Evolutionary conservation across 768 basidiomycete genomes (phyloP).

Genomic region (Boletales sp.): DNA sequence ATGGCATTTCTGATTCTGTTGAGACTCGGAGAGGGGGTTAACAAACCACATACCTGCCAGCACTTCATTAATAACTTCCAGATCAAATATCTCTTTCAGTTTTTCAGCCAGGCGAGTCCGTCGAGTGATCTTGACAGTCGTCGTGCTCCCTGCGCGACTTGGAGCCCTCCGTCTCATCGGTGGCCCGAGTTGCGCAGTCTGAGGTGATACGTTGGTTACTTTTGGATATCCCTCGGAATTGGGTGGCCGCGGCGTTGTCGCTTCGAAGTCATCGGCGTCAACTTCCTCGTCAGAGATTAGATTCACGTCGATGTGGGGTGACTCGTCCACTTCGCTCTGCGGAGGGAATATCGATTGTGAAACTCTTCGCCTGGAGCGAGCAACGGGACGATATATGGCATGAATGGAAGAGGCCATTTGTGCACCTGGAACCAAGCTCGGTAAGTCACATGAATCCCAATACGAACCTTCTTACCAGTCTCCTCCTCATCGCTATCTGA

Average conservation of each 20-base stretch:
- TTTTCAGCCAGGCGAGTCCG: conserved; percentile 80
- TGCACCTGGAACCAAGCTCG: conserved; percentile 29
- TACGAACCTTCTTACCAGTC: conserved; percentile 26
- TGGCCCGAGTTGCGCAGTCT: conserved; percentile 15
- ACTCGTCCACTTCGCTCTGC: conserved; percentile 28
- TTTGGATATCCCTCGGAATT: conserved; percentile 15
- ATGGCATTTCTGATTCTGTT: conserved; percentile 71
- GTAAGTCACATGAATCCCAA: neutral
- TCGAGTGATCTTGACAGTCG: conserved; percentile 67
- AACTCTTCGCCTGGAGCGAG: conserved; percentile 51
- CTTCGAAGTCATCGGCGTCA: conserved; percentile 56
- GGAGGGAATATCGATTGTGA: conserved; percentile 10
- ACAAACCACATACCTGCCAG: conserved; percentile 56
- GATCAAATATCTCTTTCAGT: conserved; percentile 81
- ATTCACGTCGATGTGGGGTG: conserved; percentile 30
- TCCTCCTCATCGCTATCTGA: conserved; percentile 66
- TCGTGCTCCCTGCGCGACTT: conserved; percentile 59
- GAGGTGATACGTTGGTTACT: neutral
- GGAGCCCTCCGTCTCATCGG: conserved; percentile 20
- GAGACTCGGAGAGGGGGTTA: neutral
- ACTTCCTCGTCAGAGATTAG: conserved; percentile 50
- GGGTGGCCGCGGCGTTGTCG: conserved; percentile 41
- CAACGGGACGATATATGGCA: conserved; percentile 79
- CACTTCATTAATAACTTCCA: conserved; percentile 81
- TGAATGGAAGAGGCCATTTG: conserved; percentile 83